Percentiles rank a stretch among this genome's conserved stretches.
Conservation (phyloP, 139 green algal genomes). For the Mychonastes homosphaera region DNA sequence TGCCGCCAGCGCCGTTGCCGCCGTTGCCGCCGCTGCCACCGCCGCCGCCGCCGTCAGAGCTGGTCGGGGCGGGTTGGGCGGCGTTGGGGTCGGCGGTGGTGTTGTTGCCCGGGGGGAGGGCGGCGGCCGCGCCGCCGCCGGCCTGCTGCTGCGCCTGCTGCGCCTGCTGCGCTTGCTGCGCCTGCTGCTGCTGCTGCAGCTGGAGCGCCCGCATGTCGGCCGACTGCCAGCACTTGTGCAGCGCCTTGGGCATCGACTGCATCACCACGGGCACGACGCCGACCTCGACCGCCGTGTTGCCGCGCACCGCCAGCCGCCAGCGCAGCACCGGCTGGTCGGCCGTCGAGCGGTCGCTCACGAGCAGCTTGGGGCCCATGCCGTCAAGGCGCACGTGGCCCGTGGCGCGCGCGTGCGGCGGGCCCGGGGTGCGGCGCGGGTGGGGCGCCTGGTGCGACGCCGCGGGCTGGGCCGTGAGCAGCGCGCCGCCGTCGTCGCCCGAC, state of each 20-base stretch:
- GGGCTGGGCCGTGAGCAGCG: not conserved
- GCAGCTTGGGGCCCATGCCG: slow-evolving; percentile 57
- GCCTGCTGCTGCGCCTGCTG: not conserved
- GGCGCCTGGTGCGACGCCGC: not conserved
- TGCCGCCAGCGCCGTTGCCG: no score
- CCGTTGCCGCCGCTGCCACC: no score
- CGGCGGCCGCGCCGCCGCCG: no score
- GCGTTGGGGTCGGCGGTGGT: not conserved
- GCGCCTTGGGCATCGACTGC: slow-evolving; percentile 20
- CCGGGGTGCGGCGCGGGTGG: not conserved
- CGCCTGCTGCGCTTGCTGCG: not conserved
- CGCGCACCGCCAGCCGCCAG: slow-evolving; percentile 41
- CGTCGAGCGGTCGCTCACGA: slow-evolving; percentile 48
- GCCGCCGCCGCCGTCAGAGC: no score
- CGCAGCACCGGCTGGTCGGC: slow-evolving; percentile 36
- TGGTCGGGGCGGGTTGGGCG: no score
- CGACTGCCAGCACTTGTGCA: slow-evolving; percentile 20
- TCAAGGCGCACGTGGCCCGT: slow-evolving; percentile 19
- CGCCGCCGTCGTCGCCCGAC: not conserved
- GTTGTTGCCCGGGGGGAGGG: not conserved
- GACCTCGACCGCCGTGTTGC: slow-evolving; percentile 64
- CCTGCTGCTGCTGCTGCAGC: slow-evolving; percentile 19
- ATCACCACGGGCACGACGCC: slow-evolving; percentile 38
- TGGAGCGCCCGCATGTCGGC: no score
- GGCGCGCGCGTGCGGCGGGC: slow-evolving; percentile 8